phyloP scores from a whole-genome alignment of 2,329 filamentous ascomycete species.

The Cryphonectria radicalis region DNA sequence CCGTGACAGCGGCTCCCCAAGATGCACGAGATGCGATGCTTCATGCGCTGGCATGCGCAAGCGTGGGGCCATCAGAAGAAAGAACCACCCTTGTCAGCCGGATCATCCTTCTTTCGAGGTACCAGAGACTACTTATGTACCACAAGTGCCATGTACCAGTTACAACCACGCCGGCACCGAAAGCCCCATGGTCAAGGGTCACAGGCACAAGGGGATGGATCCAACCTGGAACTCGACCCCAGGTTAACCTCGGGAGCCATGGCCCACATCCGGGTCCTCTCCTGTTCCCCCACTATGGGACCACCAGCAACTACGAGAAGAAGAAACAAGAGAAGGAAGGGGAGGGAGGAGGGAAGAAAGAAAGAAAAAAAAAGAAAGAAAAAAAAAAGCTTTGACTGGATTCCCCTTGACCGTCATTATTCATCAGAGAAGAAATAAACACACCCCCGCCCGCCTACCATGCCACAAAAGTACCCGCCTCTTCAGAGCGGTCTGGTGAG shows the following conservation, averaged over 20 bases:
- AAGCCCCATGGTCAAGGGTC: background rate
- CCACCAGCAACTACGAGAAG: background rate
- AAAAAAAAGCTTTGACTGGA: background rate
- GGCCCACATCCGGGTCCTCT: slow-evolving; percentile 9
- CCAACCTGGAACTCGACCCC: slow-evolving; percentile 1
- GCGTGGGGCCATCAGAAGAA: background rate
- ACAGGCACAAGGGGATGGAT: background rate
- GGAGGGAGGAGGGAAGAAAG: too few species aligned
- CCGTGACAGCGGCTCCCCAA: background rate
- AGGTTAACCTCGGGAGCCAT: background rate
- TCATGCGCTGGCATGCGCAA: slow-evolving; percentile 3
- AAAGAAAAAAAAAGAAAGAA: too few species aligned
- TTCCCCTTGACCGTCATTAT: slow-evolving; percentile 2
- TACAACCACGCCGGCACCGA: background rate
- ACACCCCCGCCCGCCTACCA: slow-evolving; percentile 11
- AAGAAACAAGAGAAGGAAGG: too few species aligned
- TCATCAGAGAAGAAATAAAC: background rate
- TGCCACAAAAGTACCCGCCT: slow-evolving; percentile 19
- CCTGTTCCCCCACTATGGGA: slow-evolving; percentile 6
- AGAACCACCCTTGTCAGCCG: background rate
- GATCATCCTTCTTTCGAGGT: background rate
- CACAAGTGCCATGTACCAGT: background rate
- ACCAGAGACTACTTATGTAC: background rate
- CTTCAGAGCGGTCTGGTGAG: slow-evolving; percentile 9
- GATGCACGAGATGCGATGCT: background rate